These are phyloP conservation scores for Eleusine coracana DNA, from an alignment of 176 grass and related monocot genomes.

Conservation along the genomic window DNA sequence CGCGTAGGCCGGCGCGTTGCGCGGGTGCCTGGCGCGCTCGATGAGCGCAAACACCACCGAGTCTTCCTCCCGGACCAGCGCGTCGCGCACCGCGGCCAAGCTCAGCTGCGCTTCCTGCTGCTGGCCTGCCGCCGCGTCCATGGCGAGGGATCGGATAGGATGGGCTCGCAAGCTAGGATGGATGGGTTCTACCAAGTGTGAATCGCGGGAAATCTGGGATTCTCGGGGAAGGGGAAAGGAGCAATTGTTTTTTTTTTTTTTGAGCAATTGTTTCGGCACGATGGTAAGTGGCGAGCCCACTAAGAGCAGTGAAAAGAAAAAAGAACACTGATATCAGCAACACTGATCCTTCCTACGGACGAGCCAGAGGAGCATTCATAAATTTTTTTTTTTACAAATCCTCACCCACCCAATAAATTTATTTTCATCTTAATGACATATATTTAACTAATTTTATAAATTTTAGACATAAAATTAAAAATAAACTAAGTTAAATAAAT, in stretches of 20 bases:
- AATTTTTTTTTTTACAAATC: too few species aligned
- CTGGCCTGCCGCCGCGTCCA: slow-evolving; percentile 23
- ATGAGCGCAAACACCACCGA: slow-evolving; percentile 90
- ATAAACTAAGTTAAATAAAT: too few species aligned
- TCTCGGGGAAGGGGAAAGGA: neutral
- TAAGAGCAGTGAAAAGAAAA: too few species aligned
- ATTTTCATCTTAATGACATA: too few species aligned
- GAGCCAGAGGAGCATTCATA: too few species aligned
- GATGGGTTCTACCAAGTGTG: neutral
- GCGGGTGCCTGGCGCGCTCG: slow-evolving; percentile 72
- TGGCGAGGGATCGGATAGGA: slow-evolving; percentile 13
- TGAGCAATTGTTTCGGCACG: too few species aligned
- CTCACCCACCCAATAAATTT: too few species aligned
- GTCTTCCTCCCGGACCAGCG: slow-evolving; percentile 82
- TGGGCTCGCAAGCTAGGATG: neutral
- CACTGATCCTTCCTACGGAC: too few species aligned
- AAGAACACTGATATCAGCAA: too few species aligned
- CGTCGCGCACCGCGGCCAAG: slow-evolving; percentile 69
- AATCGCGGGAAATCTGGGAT: neutral
- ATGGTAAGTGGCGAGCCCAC: neutral
- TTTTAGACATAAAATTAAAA: too few species aligned
- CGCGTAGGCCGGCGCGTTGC: slow-evolving; percentile 67
- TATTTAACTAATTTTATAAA: too few species aligned
- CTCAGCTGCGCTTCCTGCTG: slow-evolving; percentile 49
- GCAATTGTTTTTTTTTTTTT: too few species aligned